Percentiles rank a stretch among this genome's conserved stretches.
Conservation (phyloP, 495 filamentous ascomycete species). For the Penicillium nucicola region DNA sequence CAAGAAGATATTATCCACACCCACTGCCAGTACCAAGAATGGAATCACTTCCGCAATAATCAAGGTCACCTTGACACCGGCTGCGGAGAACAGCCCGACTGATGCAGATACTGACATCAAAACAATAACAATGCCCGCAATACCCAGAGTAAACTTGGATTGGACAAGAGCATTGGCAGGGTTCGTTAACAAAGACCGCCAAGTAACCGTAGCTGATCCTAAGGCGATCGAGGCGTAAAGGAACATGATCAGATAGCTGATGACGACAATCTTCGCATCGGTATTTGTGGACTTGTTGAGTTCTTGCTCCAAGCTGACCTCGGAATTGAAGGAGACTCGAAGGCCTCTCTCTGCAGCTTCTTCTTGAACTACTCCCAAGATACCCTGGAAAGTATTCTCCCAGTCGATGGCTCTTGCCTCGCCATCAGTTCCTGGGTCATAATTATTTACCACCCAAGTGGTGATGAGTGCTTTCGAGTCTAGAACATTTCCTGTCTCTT, state of each 20-base stretch:
- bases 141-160: conserved; percentile 90
- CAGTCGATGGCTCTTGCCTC: conserved; percentile 78
- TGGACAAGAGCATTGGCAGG: conserved; percentile 83
- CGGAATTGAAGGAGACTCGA: conserved; percentile 88
- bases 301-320: conserved; percentile 89
- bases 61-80: conserved; percentile 86
- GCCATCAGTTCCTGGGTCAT: conserved; percentile 65
- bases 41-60: conserved; percentile 99
- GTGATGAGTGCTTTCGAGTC: conserved; percentile 76
- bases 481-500: conserved; percentile 61
- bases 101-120: conserved; percentile 96
- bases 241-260: conserved; percentile 99
- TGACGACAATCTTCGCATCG: conserved; percentile 92
- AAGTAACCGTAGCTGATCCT: conserved; percentile 77
- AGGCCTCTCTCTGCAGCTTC: conserved; percentile 78
- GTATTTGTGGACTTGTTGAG: conserved; percentile 95
- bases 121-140: conserved; percentile 90
- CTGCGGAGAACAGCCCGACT: conserved; percentile 86
- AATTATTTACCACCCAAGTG: conserved; percentile 96
- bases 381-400: conserved; percentile 71
- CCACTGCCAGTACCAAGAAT: conserved; percentile 92
- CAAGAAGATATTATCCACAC: conserved; percentile 98
- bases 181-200: conserved; percentile 70
- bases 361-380: conserved; percentile 69
- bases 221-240: conserved; percentile 90